Conservation (phyloP, 148 eudicot species). For the Nyssa sinensis region DNA sequence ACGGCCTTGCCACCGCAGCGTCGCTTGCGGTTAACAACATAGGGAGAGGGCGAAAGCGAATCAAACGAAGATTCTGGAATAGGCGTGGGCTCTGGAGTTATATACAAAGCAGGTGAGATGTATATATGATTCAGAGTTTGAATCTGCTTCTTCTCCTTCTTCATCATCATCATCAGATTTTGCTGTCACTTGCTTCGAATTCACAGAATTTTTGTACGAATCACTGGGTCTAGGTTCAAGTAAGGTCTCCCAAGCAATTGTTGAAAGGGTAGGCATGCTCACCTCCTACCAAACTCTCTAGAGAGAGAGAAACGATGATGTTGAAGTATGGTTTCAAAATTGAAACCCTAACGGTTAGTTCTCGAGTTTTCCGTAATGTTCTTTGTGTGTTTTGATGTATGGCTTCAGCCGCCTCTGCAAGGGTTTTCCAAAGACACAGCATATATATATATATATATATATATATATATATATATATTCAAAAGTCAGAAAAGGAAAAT, state of each 20-base stretch:
- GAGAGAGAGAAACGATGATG: not conserved
- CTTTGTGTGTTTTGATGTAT: not conserved
- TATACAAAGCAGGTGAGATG: conserved; percentile 41
- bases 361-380: not conserved
- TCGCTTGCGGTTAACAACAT: conserved; percentile 45
- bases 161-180: not conserved
- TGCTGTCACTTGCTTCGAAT: not conserved
- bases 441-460: not conserved
- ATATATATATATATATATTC: not conserved
- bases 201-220: not conserved
- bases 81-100: conserved; percentile 43
- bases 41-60: conserved; percentile 47
- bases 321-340: not conserved
- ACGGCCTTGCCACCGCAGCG: conserved; percentile 21
- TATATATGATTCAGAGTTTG: conserved; percentile 24
- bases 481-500: not conserved
- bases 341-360: not conserved
- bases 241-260: conserved; percentile 28
- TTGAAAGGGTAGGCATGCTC: conserved; percentile 39
- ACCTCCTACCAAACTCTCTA: not conserved
- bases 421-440: conserved; percentile 1
- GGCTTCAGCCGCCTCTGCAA: conserved; percentile 9
- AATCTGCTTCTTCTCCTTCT: not conserved
- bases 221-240: conserved; percentile 24
- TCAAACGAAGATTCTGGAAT: conserved; percentile 26